These are phyloP conservation scores for Oligophagozyma castellii DNA, from an alignment of 1,139 yeast species.

Conservation along the genomic window DNA sequence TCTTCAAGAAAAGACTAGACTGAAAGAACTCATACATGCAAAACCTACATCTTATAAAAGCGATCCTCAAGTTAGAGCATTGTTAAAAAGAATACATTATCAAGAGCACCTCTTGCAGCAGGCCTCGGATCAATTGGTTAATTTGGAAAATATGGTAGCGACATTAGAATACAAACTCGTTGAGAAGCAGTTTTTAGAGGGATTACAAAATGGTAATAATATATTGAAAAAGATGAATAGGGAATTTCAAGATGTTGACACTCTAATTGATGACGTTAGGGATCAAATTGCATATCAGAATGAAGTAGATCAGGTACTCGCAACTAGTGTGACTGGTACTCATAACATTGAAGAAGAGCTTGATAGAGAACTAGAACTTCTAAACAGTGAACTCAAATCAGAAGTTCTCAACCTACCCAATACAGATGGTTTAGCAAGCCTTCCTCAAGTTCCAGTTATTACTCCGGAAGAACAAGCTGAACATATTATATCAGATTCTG, in stretches of 20 bases:
- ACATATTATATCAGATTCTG: too few species aligned
- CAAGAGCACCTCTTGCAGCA: conserved; percentile 57
- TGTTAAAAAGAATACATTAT: conserved; percentile 66
- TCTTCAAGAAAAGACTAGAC: conserved; percentile 22
- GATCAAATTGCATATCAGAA: conserved; percentile 73
- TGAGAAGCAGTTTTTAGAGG: conserved; percentile 72
- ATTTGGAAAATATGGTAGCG: conserved; percentile 56
- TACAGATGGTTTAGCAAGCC: conserved; percentile 14
- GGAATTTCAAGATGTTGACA: conserved; percentile 74
- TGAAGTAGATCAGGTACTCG: conserved; percentile 39
- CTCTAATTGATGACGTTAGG: conserved; percentile 68
- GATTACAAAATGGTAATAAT: conserved; percentile 66
- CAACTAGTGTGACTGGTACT: conserved; percentile 31
- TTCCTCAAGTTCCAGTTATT: too few species aligned
- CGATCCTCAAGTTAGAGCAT: conserved; percentile 40
- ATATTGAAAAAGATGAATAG: conserved; percentile 61
- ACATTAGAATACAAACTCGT: conserved; percentile 81
- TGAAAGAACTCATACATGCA: conserved; percentile 19
- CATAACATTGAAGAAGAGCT: conserved; percentile 37
- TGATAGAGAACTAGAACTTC: conserved; percentile 37
- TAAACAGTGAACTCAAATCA: conserved; percentile 28
- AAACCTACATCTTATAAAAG: conserved; percentile 21
- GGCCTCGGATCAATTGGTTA: conserved; percentile 66
- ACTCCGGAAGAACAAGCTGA: conserved; percentile 1
- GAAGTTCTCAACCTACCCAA: conserved; percentile 13